Evolutionary conservation across 345 rosid species (phyloP), one percentile per base, ranked within the genome.

Genomic region (Hypericum perforatum): DNA sequence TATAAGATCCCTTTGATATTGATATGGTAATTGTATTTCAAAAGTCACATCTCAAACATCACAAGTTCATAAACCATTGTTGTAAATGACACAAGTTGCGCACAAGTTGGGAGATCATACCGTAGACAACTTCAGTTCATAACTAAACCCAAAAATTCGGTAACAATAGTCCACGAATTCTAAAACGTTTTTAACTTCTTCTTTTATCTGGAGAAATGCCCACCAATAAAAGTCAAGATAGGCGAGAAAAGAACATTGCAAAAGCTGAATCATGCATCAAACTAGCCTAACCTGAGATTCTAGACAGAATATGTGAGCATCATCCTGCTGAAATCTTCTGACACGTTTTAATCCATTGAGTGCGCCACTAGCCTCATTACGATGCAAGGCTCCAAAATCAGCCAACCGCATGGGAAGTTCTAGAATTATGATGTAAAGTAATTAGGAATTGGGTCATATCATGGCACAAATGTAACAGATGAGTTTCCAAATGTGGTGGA

Each of bases 261-360:
- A 46, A 9, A 49, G 37, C 40, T 46, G 44, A 6, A 49, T 39
- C 11, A 6, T 22, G 32, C 29, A 38, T 41, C 37, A 68, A 54
- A 54, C 48, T 38, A 59, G 56, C 49, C 54, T 65, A 55, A 88
- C 96, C 90, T 88, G 96, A 10, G 75, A 67, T 61, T 81, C 84
- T 74, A 78, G 77, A 71, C 96, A 92, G 77, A 92, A 88, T 58
- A 92, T 88, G 68, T 85, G 96, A 60, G 96, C 94, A 71, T 88
- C 95, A 70, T 88, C 98, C 98, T 94, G 99, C 73, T 89, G 95
- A 77, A 94, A 89, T 69, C 99, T 88, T 66, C 96, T 79, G 54
- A 86, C 95, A 56, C 95, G 95, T 62, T 92, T 89, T 74, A 94
- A 73, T 60, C 99, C 95, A 58, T 86, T 82, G 57, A 94, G 92